Percentiles rank a stretch among this genome's conserved stretches.
phyloP scores from a whole-genome alignment of 2,329 filamentous ascomycete species.

The Aschersonia sp. region DNA sequence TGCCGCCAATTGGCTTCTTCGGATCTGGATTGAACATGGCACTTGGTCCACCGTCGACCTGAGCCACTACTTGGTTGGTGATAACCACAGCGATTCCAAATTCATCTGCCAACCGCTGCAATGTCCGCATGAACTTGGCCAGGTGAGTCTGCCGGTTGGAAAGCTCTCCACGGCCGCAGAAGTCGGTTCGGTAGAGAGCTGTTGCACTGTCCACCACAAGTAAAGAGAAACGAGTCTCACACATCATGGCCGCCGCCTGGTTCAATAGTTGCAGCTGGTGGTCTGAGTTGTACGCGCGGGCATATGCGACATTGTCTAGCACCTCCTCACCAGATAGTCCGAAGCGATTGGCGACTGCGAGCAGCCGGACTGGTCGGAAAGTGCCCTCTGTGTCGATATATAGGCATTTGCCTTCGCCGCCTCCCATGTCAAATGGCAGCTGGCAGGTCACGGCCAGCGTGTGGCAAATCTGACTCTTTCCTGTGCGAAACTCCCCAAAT shows the following conservation, averaged over 20 bases:
- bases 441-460: constrained; percentile 98
- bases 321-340: constrained; percentile 94
- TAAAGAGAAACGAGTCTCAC: constrained; percentile 91
- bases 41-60: constrained; percentile 90
- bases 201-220: constrained; percentile 94
- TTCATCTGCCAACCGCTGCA: constrained; percentile 64
- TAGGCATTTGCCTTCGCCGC: constrained; percentile 92
- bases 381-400: constrained; percentile 99
- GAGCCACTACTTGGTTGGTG: constrained; percentile 95
- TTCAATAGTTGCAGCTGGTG: constrained; percentile 92
- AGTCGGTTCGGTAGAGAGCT: constrained; percentile 89
- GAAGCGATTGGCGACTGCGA: constrained; percentile 87
- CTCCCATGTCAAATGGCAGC: constrained; percentile 95
- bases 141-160: constrained; percentile 84
- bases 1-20: constrained; percentile 97
- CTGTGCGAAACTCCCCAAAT: constrained; percentile 94
- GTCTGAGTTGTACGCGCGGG: constrained; percentile 94
- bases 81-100: constrained; percentile 98
- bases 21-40: constrained; percentile 99
- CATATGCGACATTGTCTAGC: constrained; percentile 95
- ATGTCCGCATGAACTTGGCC: constrained; percentile 74
- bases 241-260: constrained; percentile 98
- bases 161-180: constrained; percentile 88
- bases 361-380: constrained; percentile 78
- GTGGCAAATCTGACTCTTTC: constrained; percentile 97